Base-by-base conservation (phyloP, 345 rosid species). In the Anastatica hierochuntica region DNA sequence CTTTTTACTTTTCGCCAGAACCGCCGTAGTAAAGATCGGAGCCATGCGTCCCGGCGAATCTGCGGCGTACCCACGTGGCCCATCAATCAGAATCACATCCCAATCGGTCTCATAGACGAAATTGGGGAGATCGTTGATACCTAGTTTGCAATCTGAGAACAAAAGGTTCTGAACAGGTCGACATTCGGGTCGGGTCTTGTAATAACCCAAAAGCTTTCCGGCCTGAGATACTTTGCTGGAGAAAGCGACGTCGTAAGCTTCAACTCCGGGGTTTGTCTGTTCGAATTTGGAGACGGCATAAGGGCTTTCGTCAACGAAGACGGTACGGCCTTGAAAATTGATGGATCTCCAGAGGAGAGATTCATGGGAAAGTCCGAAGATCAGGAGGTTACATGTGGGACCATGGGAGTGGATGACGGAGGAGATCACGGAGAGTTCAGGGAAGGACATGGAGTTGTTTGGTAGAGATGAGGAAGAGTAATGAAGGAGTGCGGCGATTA, bases 31-130 rank as follows among this genome's bases (percentile, higher is more conserved):
- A 60, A 80, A 90, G 18, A 90, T 80, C 38, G 95, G 75, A 17
- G 98, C 65, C 98, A 90, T 84, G 56, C 98, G 59, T 39, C 96
- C 98, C 1, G 95, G 92, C 1, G 89, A 77, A 4, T 64, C 74
- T 12, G 49, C 47, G 14, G 43, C 70, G 60, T 77, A 80, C 19
- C 92, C 98, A 31, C 81, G 73, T 0, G 96, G 96, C 5, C 96
- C 96, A 37, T 90, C 96, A 18, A 90, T 57, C 43, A 90, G 42
- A 48, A 87, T 81, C 52, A 79, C 77, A 59, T 90, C 96, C 96
- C 98, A 90, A 3, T 71, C 68, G 48, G 82, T 64, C 20, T 84
- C 83, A 49, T 90, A 90, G 5, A 87, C 72, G 40, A 84, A 86
- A 68, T 90, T 84, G 0, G 95, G 98, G 64, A 90, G 53, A 51